Percentiles rank a stretch among this genome's conserved stretches.
Conservation (phyloP, 2,329 filamentous ascomycete species). For the Beauveria australis region DNA sequence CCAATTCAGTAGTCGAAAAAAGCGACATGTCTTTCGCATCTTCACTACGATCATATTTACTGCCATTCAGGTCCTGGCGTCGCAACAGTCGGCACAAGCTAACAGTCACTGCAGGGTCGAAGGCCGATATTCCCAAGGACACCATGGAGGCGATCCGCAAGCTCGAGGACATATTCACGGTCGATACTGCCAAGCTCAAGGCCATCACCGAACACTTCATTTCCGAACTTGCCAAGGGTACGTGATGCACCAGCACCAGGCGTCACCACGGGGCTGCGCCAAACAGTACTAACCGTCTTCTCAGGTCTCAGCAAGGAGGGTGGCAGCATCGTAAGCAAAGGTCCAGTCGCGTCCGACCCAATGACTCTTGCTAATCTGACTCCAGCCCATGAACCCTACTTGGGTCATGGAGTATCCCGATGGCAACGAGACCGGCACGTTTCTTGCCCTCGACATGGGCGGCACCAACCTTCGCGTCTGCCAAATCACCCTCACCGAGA, state of each 20-base stretch:
- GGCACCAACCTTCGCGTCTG: slow-evolving; percentile 94
- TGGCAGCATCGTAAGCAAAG: slow-evolving; percentile 72
- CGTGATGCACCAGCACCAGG: slow-evolving; percentile 13
- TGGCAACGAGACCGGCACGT: slow-evolving; percentile 80
- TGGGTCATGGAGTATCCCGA: slow-evolving; percentile 90
- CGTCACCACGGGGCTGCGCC: neutral
- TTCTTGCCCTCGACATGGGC: slow-evolving; percentile 87
- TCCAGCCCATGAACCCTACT: slow-evolving; percentile 90
- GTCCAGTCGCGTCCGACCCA: neutral
- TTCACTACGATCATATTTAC: no score
- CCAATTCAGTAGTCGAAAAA: neutral
- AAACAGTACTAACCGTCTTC: neutral
- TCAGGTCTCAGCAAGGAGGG: slow-evolving; percentile 76
- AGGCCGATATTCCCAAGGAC: slow-evolving; percentile 83
- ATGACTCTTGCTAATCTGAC: slow-evolving; percentile 15
- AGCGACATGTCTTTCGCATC: neutral
- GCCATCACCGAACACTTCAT: slow-evolving; percentile 85
- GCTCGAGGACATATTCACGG: slow-evolving; percentile 76
- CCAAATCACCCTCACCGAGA: slow-evolving; percentile 79
- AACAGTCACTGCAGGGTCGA: slow-evolving; percentile 55
- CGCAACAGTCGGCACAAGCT: neutral
- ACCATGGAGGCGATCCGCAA: slow-evolving; percentile 71
- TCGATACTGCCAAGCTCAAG: slow-evolving; percentile 75
- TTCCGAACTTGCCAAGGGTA: slow-evolving; percentile 77
- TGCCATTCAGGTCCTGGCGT: neutral